A percentile compares a stretch with the other conserved stretches of the same genome.
These are phyloP conservation scores for Elsinoe ampelina DNA, from an alignment of 2,329 filamentous ascomycete genomes.

Conservation along the genomic window DNA sequence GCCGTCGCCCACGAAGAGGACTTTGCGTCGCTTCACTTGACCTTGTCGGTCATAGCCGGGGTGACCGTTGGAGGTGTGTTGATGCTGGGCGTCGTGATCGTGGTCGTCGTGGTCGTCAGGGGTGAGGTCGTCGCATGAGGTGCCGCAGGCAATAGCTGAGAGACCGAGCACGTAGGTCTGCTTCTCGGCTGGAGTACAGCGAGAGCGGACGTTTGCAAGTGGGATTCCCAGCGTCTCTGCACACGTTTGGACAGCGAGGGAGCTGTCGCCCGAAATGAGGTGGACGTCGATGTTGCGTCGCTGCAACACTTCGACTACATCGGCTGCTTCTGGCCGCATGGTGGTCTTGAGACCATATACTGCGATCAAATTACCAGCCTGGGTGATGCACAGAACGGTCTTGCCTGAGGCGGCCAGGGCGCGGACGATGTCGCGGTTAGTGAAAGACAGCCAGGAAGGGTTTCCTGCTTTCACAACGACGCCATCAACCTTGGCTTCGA, in stretches of 20 bases:
- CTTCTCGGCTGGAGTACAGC: conserved; percentile 47
- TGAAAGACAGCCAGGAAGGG: conserved; percentile 37
- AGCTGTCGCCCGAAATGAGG: conserved; percentile 50
- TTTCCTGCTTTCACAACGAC: conserved; percentile 37
- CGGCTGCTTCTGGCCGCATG: conserved; percentile 41
- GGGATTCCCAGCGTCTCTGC: conserved; percentile 37
- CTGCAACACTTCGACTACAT: conserved; percentile 43
- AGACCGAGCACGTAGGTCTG: conserved; percentile 40
- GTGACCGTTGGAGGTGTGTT: no score
- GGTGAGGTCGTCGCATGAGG: conserved; percentile 1
- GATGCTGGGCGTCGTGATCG: neutral
- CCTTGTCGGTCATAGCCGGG: no score
- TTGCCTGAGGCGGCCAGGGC: conserved; percentile 34
- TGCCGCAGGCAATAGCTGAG: neutral
- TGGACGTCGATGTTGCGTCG: conserved; percentile 42
- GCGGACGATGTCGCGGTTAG: conserved; percentile 25
- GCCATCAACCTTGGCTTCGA: conserved; percentile 31
- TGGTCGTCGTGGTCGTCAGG: neutral
- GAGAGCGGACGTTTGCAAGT: conserved; percentile 32
- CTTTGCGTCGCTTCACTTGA: no score
- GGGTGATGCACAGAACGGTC: conserved; percentile 49
- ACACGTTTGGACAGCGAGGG: conserved; percentile 39
- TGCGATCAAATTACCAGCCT: conserved; percentile 35
- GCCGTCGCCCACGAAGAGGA: conserved; percentile 68
- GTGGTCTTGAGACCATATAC: conserved; percentile 43